phyloP scores from a whole-genome alignment of 306 rosid genomes.

The Purshia tridentata region DNA sequence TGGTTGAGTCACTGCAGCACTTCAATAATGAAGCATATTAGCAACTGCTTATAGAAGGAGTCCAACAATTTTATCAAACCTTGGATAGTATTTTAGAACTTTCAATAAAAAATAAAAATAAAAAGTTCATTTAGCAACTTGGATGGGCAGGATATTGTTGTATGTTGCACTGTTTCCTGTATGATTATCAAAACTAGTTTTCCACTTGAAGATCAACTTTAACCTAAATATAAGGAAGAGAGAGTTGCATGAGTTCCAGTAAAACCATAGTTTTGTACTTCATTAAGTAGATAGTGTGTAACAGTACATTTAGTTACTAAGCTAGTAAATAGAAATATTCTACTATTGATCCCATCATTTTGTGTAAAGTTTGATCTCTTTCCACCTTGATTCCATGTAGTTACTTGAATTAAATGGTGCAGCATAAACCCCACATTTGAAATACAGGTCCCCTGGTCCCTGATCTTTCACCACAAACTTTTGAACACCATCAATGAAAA shows the following conservation, averaged over 20 bases:
- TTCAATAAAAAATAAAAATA: too few relatives aligned
- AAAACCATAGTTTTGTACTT: not conserved
- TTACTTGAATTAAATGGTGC: conserved; percentile 27
- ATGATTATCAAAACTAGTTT: not conserved
- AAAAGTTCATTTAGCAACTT: not conserved
- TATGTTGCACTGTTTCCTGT: not conserved
- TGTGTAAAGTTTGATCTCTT: conserved; percentile 27
- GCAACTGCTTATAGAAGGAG: not conserved
- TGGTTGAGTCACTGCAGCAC: not conserved
- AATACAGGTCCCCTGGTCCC: conserved; percentile 32
- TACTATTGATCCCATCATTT: conserved; percentile 5
- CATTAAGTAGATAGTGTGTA: not conserved
- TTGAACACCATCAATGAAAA: conserved; percentile 25
- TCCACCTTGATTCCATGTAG: conserved; percentile 39
- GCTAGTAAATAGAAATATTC: not conserved
- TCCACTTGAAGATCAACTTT: not conserved
- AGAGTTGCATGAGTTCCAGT: not conserved
- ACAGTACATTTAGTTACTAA: not conserved
- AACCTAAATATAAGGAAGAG: not conserved
- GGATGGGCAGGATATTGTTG: not conserved
- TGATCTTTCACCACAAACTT: conserved; percentile 32
- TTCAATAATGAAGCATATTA: not conserved
- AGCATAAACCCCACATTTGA: conserved; percentile 38
- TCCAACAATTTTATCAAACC: not conserved
- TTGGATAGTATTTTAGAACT: not conserved